A percentile compares a stretch with the other conserved stretches of the same genome.
Conservation (phyloP, 129 eudicot species). For the Saposhnikovia divaricata region DNA sequence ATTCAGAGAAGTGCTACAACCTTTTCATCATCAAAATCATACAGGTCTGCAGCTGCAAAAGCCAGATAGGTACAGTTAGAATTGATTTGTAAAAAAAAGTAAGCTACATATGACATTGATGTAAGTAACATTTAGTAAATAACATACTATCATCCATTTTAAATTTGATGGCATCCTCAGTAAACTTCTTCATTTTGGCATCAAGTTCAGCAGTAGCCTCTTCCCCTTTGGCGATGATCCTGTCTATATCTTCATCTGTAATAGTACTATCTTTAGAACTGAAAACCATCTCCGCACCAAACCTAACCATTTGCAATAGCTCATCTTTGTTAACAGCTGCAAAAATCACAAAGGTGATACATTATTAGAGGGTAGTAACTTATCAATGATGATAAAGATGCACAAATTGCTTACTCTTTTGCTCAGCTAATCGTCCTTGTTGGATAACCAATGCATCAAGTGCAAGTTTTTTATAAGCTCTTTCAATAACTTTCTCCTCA, state of each 20-base stretch:
- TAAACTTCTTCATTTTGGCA: slow-evolving; percentile 95
- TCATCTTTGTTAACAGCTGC: slow-evolving; percentile 77
- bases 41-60: slow-evolving; percentile 84
- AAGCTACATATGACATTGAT: not conserved
- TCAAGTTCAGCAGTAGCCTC: slow-evolving; percentile 97
- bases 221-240: slow-evolving; percentile 81
- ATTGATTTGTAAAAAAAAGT: not conserved
- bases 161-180: slow-evolving; percentile 94
- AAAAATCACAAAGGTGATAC: not conserved
- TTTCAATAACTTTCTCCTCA: slow-evolving; percentile 67
- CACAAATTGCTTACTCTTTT: slow-evolving; percentile 35
- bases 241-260: slow-evolving; percentile 72
- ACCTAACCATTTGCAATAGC: slow-evolving; percentile 67
- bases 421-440: slow-evolving; percentile 67
- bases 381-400: not conserved
- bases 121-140: not conserved
- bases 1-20: slow-evolving; percentile 19
- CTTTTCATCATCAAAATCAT: slow-evolving; percentile 89
- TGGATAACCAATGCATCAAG: slow-evolving; percentile 71
- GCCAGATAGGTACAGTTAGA: slow-evolving; percentile 13
- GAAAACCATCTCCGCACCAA: slow-evolving; percentile 67
- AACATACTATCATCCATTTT: slow-evolving; percentile 94
- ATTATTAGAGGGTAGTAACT: not conserved
- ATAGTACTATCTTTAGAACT: slow-evolving; percentile 84
- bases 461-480: slow-evolving; percentile 66